Evolutionary conservation across 23 red algal species (phyloP).

Genomic region (Agarophyton chilense): DNA sequence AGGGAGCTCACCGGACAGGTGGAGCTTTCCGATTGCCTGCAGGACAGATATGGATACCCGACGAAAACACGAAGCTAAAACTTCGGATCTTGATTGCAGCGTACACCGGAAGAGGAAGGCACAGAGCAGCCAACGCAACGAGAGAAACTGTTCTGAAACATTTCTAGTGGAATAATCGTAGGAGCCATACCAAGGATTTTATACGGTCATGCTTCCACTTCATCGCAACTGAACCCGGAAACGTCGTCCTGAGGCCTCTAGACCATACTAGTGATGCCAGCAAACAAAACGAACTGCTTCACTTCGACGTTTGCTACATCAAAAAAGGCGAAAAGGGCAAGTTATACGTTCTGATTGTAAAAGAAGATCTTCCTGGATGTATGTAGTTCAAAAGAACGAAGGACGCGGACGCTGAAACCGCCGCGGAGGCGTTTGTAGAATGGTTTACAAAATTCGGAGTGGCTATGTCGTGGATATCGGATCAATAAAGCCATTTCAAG

Average conservation of each 20-base stretch:
- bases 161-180: constrained; percentile 22
- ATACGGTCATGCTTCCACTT: constrained; percentile 8
- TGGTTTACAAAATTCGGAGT: background rate
- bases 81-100: constrained; percentile 42
- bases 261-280: background rate
- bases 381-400: background rate
- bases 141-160: background rate
- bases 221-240: background rate
- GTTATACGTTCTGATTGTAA: constrained; percentile 27
- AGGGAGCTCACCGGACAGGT: background rate
- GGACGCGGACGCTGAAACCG: constrained; percentile 15
- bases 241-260: background rate
- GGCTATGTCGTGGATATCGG: background rate
- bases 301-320: constrained; percentile 46
- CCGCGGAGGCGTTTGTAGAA: background rate
- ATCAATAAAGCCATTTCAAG: constrained; percentile 19
- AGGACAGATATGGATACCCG: constrained; percentile 48
- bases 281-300: constrained; percentile 3
- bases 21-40: background rate
- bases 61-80: background rate
- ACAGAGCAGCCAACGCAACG: constrained; percentile 11
- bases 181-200: background rate
- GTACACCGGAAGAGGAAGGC: constrained; percentile 12
- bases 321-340: constrained; percentile 9
- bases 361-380: constrained; percentile 34